These are phyloP conservation scores for Termitomyces sp. DNA, from an alignment of 768 basidiomycete species.

Conservation along the genomic window DNA sequence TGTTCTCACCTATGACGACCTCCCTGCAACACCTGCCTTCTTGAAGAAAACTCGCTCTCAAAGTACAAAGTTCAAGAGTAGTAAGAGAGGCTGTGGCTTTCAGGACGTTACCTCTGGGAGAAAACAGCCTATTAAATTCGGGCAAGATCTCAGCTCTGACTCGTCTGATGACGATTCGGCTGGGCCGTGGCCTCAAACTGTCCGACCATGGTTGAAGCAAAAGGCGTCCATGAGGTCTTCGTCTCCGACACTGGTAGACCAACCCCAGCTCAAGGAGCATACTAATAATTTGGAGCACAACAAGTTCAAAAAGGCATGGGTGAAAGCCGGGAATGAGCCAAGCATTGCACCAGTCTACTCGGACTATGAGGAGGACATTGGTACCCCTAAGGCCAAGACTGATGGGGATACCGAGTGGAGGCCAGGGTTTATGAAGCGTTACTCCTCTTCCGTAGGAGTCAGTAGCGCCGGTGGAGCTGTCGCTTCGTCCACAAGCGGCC, in stretches of 20 bases:
- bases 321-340: constrained; percentile 4
- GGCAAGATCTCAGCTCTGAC: constrained; percentile 28
- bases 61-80: no score
- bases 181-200: constrained; percentile 6
- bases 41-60: no score
- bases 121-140: constrained; percentile 33
- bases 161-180: constrained; percentile 31
- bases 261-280: not conserved
- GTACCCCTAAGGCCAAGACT: constrained; percentile 18
- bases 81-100: no score
- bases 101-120: constrained; percentile 10
- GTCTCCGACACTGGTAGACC: constrained; percentile 1
- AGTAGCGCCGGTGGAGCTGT: constrained; percentile 6
- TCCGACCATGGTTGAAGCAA: constrained; percentile 10
- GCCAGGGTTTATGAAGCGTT: constrained; percentile 49
- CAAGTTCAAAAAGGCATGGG: constrained; percentile 5
- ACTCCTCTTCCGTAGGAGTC: constrained; percentile 22
- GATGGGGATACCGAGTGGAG: constrained; percentile 37
- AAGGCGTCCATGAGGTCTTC: constrained; percentile 18
- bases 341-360: constrained; percentile 39
- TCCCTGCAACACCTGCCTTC: not conserved
- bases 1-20: constrained; percentile 1
- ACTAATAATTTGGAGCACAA: constrained; percentile 10
- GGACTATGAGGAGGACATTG: constrained; percentile 49
- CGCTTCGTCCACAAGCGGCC: constrained; percentile 6